Conservation (phyloP, 208 protist species). For the Angomonas deanei region DNA sequence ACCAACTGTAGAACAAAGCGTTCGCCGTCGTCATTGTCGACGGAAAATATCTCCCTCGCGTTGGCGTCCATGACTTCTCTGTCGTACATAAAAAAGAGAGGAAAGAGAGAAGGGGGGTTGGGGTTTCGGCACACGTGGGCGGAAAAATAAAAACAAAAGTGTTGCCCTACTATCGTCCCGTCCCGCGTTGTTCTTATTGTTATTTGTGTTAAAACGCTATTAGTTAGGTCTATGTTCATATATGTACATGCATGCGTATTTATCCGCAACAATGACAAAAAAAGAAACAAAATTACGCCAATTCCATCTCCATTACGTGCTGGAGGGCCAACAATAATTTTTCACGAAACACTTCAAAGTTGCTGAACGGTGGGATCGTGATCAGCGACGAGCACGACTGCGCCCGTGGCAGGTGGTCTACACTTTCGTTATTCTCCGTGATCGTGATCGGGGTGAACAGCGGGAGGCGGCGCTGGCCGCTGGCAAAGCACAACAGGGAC, state of each 20-base stretch:
- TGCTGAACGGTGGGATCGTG: constrained; percentile 75
- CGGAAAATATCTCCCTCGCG: neutral
- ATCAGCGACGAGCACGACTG: constrained; percentile 89
- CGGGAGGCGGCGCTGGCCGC: constrained; percentile 77
- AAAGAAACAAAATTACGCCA: constrained; percentile 28
- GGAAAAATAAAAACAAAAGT: too few species aligned
- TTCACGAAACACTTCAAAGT: constrained; percentile 65
- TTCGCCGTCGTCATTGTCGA: constrained; percentile 25
- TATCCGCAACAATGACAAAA: constrained; percentile 1
- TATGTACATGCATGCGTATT: too few species aligned
- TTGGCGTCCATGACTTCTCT: too few species aligned
- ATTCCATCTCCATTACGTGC: constrained; percentile 88
- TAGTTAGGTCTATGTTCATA: too few species aligned
- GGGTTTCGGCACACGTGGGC: too few species aligned
- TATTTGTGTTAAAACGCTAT: too few species aligned
- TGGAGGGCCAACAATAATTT: constrained; percentile 75
- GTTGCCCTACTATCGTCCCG: too few species aligned
- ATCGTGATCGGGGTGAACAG: constrained; percentile 71
- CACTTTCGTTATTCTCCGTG: constrained; percentile 68
- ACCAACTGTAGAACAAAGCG: constrained; percentile 22
- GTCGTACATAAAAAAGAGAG: too few species aligned
- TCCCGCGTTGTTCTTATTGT: too few species aligned
- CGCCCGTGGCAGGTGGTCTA: constrained; percentile 78
- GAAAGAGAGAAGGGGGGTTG: too few species aligned
- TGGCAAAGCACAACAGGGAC: constrained; percentile 84